Conservation (phyloP, 768 basidiomycete species). For the Mycena leptocephala region DNA sequence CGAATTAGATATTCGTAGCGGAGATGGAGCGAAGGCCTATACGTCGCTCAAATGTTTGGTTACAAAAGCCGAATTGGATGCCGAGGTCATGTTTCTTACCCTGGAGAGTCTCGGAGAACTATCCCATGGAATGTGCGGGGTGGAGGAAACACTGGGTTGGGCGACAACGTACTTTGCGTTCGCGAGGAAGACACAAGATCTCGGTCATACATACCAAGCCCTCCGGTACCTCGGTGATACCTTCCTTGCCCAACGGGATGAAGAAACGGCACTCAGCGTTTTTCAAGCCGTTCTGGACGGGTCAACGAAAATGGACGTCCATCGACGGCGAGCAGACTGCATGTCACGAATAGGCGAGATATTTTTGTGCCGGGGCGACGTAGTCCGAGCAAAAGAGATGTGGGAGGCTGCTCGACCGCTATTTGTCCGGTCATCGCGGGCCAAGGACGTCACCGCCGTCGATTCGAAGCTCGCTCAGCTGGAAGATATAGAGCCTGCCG, state of each 20-base stretch:
- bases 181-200: background rate
- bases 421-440: background rate
- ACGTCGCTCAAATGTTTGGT: background rate
- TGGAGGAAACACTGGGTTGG: background rate
- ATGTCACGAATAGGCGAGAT: background rate
- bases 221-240: background rate
- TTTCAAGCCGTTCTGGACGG: constrained; percentile 3
- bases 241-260: background rate
- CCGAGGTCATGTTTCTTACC: background rate
- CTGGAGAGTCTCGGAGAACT: background rate
- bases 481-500: too few species aligned
- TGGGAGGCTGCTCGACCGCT: constrained; percentile 4
- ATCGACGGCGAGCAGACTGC: background rate
- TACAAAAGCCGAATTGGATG: background rate
- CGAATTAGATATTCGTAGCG: background rate
- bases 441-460: background rate
- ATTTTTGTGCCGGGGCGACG: background rate
- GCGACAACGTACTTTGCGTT: background rate
- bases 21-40: background rate
- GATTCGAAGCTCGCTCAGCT: background rate
- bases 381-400: background rate
- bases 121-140: background rate
- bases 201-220: background rate
- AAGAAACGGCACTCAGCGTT: background rate
- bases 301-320: background rate